Evolutionary conservation across 306 rosid species (phyloP), one percentile per base, ranked within the genome.

Genomic region (Fragaria ananassa): DNA sequence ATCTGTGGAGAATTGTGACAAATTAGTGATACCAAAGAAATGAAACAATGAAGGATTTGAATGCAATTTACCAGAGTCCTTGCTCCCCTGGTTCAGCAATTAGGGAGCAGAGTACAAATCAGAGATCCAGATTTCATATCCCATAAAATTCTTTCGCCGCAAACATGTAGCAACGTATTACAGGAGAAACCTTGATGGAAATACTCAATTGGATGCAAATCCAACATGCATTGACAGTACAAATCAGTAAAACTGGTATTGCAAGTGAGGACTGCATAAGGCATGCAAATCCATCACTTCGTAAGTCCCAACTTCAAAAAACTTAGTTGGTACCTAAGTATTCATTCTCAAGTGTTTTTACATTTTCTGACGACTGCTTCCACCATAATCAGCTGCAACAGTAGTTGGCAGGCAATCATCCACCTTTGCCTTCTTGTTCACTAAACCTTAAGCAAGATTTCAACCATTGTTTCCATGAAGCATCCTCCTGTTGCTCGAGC

Each of bases 401-500:
- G 63, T 44, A 47, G 75, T 68, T 58, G 51, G 73, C 75, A 34
- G 29, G 56, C 34, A 27, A 58, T 47, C 79, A 64, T 56, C 81
- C 51, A 61, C 70, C 80, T 67, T 76, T 66, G 72, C 70, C 56
- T 67, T 74, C 63, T 64, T 61, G 79, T 74, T 87, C 84, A 70
- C 83, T 82, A 76, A 83, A 68, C 27, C 83, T 87, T 42, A 87
- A 74, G 75, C 82, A 34, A 45, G 97, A 90, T 50, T 82, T 86
- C 78, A 91, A 10, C 97, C 94, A 90, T 64, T 91, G 81, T 89
- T 93, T 93, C 98, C 97, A 93, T 49, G 92, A 85, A 60, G 97
- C 97, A 71, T 93, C 91, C 44, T 91, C 79, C 80, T 93, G 98
- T 77, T 93, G 98, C 83, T 93, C 96, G 17, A 93, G 27, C 98